phyloP scores from a whole-genome alignment of 495 filamentous ascomycete genomes.

The Daldinia decipiens region DNA sequence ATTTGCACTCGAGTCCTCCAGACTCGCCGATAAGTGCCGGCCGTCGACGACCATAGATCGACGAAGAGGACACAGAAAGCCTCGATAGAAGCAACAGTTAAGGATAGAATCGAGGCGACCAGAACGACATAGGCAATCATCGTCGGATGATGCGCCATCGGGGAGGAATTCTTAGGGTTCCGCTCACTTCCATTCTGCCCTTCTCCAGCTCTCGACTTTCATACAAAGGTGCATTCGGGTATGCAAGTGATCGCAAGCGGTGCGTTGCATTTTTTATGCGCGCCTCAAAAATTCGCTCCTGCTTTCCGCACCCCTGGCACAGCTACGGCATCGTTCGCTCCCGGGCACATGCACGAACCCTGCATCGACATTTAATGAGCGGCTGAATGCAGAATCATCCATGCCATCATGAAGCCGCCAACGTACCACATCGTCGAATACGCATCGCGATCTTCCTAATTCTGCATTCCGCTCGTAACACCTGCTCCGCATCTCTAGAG shows the following conservation, averaged over 20 bases:
- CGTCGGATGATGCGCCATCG: conserved; percentile 30
- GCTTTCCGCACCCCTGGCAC: conserved; percentile 35
- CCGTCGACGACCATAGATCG: conserved; percentile 20
- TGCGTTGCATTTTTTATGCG: conserved; percentile 41
- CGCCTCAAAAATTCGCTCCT: conserved; percentile 21
- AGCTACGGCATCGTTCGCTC: conserved; percentile 20
- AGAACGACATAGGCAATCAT: conserved; percentile 29
- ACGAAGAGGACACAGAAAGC: conserved; percentile 13
- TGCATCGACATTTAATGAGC: conserved; percentile 38
- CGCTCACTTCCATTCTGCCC: conserved; percentile 39
- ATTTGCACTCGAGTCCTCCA: conserved; percentile 24
- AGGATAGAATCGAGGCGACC: conserved; percentile 32
- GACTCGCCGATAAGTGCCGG: conserved; percentile 26
- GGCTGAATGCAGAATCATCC: conserved; percentile 35
- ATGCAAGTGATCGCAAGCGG: conserved; percentile 40
- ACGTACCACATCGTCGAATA: conserved; percentile 38
- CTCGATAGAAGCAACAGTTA: conserved; percentile 22
- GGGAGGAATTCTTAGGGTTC: conserved; percentile 34
- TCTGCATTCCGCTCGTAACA: conserved; percentile 20
- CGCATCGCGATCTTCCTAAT: conserved; percentile 30
- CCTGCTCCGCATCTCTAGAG: conserved; percentile 41
- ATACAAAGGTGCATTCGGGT: conserved; percentile 41
- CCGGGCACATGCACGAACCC: conserved; percentile 37
- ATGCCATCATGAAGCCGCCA: conserved; percentile 36
- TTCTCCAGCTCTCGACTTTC: conserved; percentile 41